These are phyloP conservation scores for Ascochyta fabae DNA, from an alignment of 2,329 filamentous ascomycete genomes.

Conservation along the genomic window DNA sequence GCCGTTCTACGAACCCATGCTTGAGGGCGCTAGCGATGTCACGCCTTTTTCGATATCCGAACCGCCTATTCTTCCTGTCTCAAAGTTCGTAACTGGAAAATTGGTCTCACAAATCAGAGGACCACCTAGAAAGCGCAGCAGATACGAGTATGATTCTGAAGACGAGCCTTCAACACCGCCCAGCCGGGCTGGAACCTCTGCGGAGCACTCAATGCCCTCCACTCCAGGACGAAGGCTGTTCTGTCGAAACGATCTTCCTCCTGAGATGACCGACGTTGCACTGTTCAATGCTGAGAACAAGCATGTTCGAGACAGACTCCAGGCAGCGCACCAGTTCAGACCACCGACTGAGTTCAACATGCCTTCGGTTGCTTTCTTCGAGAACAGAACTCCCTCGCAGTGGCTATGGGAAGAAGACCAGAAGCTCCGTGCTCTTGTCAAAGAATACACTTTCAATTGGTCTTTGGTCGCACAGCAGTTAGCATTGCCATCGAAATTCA, in stretches of 20 bases:
- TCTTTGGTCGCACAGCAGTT: conserved; percentile 87
- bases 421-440: conserved; percentile 81
- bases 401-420: conserved; percentile 93
- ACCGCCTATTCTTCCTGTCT: conserved; percentile 76
- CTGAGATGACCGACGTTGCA: conserved; percentile 78
- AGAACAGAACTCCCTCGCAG: conserved; percentile 83
- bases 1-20: conserved; percentile 70
- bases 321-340: conserved; percentile 89
- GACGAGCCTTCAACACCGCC: conserved; percentile 57
- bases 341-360: conserved; percentile 91
- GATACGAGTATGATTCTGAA: conserved; percentile 82
- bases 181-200: conserved; percentile 49
- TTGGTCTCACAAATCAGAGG: conserved; percentile 72
- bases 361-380: conserved; percentile 90
- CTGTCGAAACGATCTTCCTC: conserved; percentile 60
- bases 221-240: conserved; percentile 50
- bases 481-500: conserved; percentile 73
- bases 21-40: conserved; percentile 41
- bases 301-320: conserved; percentile 84
- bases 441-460: conserved; percentile 98
- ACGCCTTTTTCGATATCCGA: conserved; percentile 44
- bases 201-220: conserved; percentile 51
- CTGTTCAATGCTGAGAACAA: conserved; percentile 91
- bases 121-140: conserved; percentile 76
- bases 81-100: conserved; percentile 83